Conservation (phyloP, 1,284 basidiomycete genomes). For the Malassezia japonica region DNA sequence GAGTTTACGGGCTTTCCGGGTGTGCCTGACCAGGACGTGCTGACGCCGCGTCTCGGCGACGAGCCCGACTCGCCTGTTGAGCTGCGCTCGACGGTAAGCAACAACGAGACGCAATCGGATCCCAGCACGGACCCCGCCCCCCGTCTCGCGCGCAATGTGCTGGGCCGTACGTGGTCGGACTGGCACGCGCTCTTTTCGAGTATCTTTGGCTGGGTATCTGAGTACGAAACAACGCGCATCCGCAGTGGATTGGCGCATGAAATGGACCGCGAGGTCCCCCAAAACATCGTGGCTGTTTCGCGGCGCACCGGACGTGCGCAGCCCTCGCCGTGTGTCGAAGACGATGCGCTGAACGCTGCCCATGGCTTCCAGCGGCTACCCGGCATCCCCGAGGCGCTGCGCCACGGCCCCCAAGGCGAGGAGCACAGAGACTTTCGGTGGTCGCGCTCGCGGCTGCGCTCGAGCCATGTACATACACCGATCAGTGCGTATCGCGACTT, state of each 20-base stretch:
- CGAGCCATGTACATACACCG: constrained; percentile 31
- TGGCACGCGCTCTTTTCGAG: constrained; percentile 32
- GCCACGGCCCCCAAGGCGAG: constrained; percentile 23
- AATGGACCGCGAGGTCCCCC: constrained; percentile 18
- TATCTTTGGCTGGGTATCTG: constrained; percentile 35
- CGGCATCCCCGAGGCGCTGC: constrained; percentile 37
- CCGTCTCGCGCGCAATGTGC: not conserved
- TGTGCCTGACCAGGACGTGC: not conserved
- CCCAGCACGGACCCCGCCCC: not conserved
- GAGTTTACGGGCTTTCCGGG: not conserved
- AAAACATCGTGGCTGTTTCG: not conserved
- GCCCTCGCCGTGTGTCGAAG: constrained; percentile 21
- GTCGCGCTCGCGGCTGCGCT: constrained; percentile 28
- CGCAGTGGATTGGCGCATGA: constrained; percentile 31
- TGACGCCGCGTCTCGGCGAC: not conserved
- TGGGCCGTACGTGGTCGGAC: constrained; percentile 32
- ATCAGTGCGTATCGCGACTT: constrained; percentile 14
- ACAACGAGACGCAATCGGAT: not conserved
- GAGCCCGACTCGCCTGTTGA: not conserved
- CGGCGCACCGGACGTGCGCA: not conserved
- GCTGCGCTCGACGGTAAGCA: not conserved
- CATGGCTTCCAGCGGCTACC: constrained; percentile 30
- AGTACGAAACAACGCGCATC: constrained; percentile 35
- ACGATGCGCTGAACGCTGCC: constrained; percentile 24
- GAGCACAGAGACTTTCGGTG: constrained; percentile 41